A percentile compares a stretch with the other conserved stretches of the same genome.
Evolutionary conservation across 202 grass and related monocot genomes (phyloP).

Genomic region (Hordeum pubiflorum): DNA sequence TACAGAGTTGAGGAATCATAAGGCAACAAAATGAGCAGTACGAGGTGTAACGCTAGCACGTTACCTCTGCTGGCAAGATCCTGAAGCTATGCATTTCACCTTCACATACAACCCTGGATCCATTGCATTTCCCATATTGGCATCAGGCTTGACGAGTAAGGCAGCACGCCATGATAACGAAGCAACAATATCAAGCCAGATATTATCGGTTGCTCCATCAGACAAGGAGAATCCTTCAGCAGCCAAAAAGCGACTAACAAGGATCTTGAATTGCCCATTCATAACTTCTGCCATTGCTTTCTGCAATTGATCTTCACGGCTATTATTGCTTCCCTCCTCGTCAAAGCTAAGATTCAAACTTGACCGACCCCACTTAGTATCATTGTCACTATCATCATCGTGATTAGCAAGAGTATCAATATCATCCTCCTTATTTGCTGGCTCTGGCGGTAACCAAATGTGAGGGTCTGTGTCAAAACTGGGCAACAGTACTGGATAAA

Average conservation of each 20-base stretch:
- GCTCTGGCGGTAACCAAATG: slow-evolving; percentile 55
- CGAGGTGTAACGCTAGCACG: background rate
- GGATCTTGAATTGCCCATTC: slow-evolving; percentile 80
- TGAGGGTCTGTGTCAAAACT: slow-evolving; percentile 46
- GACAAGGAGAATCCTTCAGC: slow-evolving; percentile 59
- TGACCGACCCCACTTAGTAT: slow-evolving; percentile 17
- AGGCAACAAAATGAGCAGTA: slow-evolving; percentile 18
- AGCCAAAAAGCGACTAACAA: slow-evolving; percentile 71
- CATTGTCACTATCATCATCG: slow-evolving; percentile 29
- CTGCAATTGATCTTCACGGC: slow-evolving; percentile 45
- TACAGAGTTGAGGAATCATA: slow-evolving; percentile 2
- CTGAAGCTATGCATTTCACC: slow-evolving; percentile 85
- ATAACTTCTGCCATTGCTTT: slow-evolving; percentile 91
- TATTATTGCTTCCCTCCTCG: slow-evolving; percentile 30
- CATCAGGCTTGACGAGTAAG: slow-evolving; percentile 71
- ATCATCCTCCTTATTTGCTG: slow-evolving; percentile 50
- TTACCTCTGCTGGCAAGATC: slow-evolving; percentile 67
- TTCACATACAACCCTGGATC: slow-evolving; percentile 90
- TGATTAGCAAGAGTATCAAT: slow-evolving; percentile 29
- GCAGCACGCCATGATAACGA: slow-evolving; percentile 84
- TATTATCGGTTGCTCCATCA: slow-evolving; percentile 34
- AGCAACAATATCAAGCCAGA: slow-evolving; percentile 67
- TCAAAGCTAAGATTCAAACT: slow-evolving; percentile 28
- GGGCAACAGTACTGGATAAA: slow-evolving; percentile 32
- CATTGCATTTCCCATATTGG: slow-evolving; percentile 78